Conservation (phyloP, 2,329 filamentous ascomycete species). For the Conoideocrella luteorostrata region DNA sequence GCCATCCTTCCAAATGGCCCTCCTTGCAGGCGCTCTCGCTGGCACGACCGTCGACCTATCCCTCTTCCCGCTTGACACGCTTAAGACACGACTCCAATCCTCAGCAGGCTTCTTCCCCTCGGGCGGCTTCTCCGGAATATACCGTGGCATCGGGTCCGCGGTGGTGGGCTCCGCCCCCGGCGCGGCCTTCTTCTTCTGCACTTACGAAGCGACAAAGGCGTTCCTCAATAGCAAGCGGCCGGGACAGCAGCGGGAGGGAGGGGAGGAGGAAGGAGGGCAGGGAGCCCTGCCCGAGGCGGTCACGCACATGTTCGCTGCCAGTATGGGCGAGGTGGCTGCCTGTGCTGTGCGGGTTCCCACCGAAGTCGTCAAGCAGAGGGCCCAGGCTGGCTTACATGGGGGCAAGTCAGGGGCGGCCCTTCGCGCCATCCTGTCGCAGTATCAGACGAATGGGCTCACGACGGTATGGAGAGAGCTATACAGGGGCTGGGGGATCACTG, state of each 20-base stretch:
- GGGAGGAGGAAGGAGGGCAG: no score
- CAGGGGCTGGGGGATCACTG: constrained; percentile 84
- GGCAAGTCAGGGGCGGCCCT: constrained; percentile 63
- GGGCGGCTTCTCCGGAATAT: constrained; percentile 87
- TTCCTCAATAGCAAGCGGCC: no score
- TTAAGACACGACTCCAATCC: constrained; percentile 95
- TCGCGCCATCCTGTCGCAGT: constrained; percentile 57
- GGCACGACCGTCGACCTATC: constrained; percentile 95
- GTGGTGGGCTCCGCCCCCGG: constrained; percentile 88
- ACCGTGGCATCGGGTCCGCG: constrained; percentile 84
- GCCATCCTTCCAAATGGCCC: constrained; percentile 52
- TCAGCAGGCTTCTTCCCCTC: constrained; percentile 68
- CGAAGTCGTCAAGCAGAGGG: constrained; percentile 94
- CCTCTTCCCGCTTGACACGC: constrained; percentile 95
- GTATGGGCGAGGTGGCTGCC: constrained; percentile 81
- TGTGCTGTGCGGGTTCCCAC: constrained; percentile 91
- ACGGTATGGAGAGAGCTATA: constrained; percentile 80
- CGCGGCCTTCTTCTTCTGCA: constrained; percentile 95
- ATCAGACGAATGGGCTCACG: constrained; percentile 34
- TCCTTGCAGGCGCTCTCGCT: constrained; percentile 79
- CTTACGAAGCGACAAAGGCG: constrained; percentile 72
- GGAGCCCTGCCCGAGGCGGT: constrained; percentile 29
- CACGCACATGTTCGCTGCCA: constrained; percentile 79
- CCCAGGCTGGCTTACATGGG: constrained; percentile 79
- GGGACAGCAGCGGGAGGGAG: no score